These are phyloP conservation scores for Serpula lacrymans DNA, from an alignment of 768 basidiomycete species.

Conservation along the genomic window DNA sequence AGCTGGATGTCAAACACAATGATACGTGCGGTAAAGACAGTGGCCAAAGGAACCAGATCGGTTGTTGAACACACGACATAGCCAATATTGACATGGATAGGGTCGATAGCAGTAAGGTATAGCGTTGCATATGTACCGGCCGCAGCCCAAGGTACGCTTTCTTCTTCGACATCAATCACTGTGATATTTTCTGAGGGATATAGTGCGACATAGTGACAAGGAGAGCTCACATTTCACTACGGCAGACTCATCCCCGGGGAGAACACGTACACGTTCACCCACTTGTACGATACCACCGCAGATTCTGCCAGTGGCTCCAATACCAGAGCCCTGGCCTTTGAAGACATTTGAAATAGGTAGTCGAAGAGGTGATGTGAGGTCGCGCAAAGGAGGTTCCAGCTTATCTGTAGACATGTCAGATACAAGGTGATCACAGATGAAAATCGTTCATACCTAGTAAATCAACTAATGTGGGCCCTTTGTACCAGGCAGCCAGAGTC, in stretches of 20 bases:
- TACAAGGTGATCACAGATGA: not conserved
- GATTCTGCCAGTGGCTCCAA: conserved; percentile 78
- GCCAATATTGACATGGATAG: conserved; percentile 82
- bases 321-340: conserved; percentile 78
- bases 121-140: conserved; percentile 90
- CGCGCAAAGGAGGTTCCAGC: conserved; percentile 76
- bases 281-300: conserved; percentile 89
- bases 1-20: conserved; percentile 91
- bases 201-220: not conserved
- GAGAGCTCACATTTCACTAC: conserved; percentile 60
- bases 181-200: not conserved
- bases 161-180: conserved; percentile 88
- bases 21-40: conserved; percentile 78
- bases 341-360: conserved; percentile 95
- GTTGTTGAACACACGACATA: conserved; percentile 80
- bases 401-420: conserved; percentile 48
- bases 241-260: conserved; percentile 91
- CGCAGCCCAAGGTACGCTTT: conserved; percentile 77
- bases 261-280: conserved; percentile 79
- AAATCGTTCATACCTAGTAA: conserved; percentile 57
- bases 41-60: conserved; percentile 72
- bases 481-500: conserved; percentile 70
- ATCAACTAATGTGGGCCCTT: conserved; percentile 80
- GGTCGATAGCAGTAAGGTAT: conserved; percentile 79
- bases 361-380: conserved; percentile 73